A percentile compares a stretch with the other conserved stretches of the same genome.
Evolutionary conservation across 495 filamentous ascomycete species (phyloP).

Genomic region (Parathielavia hyrcaniae): DNA sequence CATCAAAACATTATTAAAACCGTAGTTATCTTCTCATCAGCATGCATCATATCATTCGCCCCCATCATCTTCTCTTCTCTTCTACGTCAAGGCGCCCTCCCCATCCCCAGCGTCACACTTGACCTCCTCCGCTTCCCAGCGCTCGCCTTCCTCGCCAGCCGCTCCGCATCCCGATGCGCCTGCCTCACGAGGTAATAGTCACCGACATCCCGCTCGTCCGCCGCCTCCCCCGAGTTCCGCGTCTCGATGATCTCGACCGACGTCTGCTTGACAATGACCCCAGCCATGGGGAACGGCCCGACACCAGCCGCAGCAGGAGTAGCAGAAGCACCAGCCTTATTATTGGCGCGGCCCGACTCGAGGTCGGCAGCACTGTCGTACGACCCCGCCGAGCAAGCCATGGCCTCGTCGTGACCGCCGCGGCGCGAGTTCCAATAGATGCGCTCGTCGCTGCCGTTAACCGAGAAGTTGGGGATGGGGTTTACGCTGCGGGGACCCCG

Average conservation of each 20-base stretch:
- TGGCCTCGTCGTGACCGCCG: background rate
- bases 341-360: background rate
- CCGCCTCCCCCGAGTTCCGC: background rate
- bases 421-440: slow-evolving; percentile 15
- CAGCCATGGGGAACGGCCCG: background rate
- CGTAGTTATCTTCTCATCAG: too few species aligned
- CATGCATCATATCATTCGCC: too few species aligned
- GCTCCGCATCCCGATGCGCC: slow-evolving; percentile 10
- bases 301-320: too few species aligned
- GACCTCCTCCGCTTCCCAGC: slow-evolving; percentile 4
- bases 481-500: slow-evolving; percentile 37
- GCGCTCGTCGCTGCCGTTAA: slow-evolving; percentile 48
- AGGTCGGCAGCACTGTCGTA: slow-evolving; percentile 19
- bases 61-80: background rate
- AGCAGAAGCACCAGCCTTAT: too few species aligned
- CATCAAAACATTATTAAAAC: too few species aligned
- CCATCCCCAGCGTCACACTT: slow-evolving; percentile 6
- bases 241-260: slow-evolving; percentile 22
- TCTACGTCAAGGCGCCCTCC: background rate
- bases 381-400: background rate
- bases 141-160: background rate
- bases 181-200: slow-evolving; percentile 28
- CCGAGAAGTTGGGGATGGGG: slow-evolving; percentile 41
- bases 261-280: slow-evolving; percentile 24
- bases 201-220: slow-evolving; percentile 8